phyloP scores from a whole-genome alignment of 257 asterid genomes.

The Echites panduratus region DNA sequence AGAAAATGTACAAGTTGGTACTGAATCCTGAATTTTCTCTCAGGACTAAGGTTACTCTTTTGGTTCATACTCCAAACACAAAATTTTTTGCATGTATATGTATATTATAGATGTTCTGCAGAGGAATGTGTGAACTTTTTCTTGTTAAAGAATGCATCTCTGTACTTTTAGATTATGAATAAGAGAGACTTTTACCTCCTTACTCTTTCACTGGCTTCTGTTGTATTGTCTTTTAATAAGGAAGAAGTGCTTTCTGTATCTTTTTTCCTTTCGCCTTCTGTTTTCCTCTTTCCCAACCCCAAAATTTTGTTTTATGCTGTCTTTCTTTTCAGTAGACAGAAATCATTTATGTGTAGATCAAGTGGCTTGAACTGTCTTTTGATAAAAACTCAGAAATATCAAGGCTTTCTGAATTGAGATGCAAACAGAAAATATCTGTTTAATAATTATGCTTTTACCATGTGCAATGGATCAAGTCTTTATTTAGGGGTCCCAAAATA shows the following conservation, averaged over 20 bases:
- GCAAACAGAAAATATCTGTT: neutral
- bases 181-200: neutral
- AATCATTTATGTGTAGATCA: too few relatives aligned
- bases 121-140: neutral
- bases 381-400: too few relatives aligned
- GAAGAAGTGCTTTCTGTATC: neutral
- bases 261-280: neutral
- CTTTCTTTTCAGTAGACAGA: neutral
- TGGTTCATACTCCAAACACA: neutral
- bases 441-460: too few relatives aligned
- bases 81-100: neutral
- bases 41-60: neutral
- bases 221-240: neutral
- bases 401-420: too few relatives aligned
- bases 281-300: neutral
- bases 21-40: constrained; percentile 2
- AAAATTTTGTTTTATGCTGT: neutral
- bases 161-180: neutral
- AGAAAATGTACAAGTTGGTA: constrained; percentile 8
- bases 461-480: neutral
- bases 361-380: too few relatives aligned
- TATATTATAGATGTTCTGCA: neutral
- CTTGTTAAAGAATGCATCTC: neutral
- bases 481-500: too few relatives aligned
- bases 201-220: neutral